A percentile compares a stretch with the other conserved stretches of the same genome.
Conservation (phyloP, 192 early-diverging fungal species). For the Anaeromyces robustus region DNA sequence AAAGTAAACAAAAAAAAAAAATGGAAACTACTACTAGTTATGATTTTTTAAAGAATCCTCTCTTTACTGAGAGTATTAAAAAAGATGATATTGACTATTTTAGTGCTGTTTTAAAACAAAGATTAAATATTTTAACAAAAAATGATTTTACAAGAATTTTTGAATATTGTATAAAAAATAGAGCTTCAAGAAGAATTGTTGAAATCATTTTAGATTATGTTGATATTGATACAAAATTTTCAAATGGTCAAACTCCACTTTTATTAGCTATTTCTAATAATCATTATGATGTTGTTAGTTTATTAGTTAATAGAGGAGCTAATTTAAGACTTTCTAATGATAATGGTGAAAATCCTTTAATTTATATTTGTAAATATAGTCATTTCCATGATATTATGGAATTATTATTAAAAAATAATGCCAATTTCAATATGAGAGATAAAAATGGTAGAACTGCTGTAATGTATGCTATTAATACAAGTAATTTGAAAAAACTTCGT, state of each 20-base stretch:
- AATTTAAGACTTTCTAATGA: not conserved
- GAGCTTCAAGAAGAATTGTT: not conserved
- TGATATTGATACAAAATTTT: not conserved
- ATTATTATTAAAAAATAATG: not conserved
- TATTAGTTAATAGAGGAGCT: not conserved
- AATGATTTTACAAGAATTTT: not conserved
- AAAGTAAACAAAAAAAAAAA: not conserved
- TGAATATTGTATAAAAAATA: not conserved
- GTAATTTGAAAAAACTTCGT: not conserved
- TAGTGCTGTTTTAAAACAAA: not conserved
- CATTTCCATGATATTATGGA: not conserved
- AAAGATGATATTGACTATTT: not conserved
- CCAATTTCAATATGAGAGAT: not conserved
- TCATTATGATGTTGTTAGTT: not conserved
- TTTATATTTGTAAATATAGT: not conserved
- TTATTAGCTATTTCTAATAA: not conserved
- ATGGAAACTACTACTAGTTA: not conserved
- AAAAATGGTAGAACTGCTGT: not conserved
- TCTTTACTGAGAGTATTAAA: not conserved
- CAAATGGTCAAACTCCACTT: not conserved
- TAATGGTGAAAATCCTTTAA: not conserved
- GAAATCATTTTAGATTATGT: not conserved
- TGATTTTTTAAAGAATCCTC: not conserved
- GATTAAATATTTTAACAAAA: not conserved
- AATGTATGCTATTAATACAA: not conserved